These are phyloP conservation scores for Rhodomyrtus tomentosa DNA, from an alignment of 345 rosid species.

Conservation along the genomic window DNA sequence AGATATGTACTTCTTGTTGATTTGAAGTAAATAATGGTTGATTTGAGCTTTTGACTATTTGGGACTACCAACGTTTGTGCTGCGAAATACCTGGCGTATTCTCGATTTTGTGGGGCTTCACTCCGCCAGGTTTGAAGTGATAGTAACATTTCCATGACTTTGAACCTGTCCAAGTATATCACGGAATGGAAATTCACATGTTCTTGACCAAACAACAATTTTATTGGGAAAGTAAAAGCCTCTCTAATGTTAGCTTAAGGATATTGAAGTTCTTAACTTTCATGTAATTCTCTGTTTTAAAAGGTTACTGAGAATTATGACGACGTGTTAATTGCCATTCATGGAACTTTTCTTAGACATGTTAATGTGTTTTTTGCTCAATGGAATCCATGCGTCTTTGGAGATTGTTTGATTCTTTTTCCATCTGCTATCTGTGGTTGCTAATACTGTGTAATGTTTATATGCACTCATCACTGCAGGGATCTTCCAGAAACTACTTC, in stretches of 20 bases:
- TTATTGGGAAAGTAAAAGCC: background rate
- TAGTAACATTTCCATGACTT: background rate
- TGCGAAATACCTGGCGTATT: background rate
- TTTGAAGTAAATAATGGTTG: background rate
- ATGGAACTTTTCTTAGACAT: background rate
- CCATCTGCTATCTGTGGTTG: background rate
- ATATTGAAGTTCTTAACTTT: background rate
- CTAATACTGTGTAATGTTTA: background rate
- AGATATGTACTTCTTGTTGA: background rate
- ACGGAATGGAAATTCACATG: background rate
- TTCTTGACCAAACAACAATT: background rate
- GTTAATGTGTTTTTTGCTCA: background rate
- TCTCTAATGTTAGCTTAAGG: background rate
- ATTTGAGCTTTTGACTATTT: background rate
- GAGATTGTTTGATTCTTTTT: background rate
- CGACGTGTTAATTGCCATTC: background rate
- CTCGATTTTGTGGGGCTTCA: background rate
- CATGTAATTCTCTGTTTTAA: background rate
- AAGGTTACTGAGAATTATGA: background rate
- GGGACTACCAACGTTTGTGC: background rate
- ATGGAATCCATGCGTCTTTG: background rate
- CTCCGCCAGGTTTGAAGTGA: background rate
- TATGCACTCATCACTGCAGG: background rate
- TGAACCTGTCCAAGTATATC: background rate
- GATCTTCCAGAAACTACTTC: conserved; percentile 1